Base-by-base conservation (phyloP, 1,139 yeast species). In the Blastobotrys arbuscula region DNA sequence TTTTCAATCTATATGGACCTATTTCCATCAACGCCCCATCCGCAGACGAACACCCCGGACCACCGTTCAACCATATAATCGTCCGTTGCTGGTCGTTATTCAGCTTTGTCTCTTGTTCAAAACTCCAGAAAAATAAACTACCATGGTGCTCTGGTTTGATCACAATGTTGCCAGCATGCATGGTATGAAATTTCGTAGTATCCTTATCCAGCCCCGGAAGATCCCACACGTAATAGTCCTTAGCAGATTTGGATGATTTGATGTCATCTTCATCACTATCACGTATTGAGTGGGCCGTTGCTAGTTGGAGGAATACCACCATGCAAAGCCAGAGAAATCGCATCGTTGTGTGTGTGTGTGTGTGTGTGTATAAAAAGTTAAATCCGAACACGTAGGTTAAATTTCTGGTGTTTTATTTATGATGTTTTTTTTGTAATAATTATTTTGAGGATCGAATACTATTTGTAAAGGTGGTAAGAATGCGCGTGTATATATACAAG, bases 1-100 rank as follows among this genome's bases (percentile, higher is more conserved):
- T 56, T 53, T 71, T 67, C 18, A 89, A 74, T 50, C 96, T 72
- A 50, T 89, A 78, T 0, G 98, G 97, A 0, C 99, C 99, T 2
- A 82, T 70, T 65, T 94, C 99, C 79, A 92, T 80, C 54, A 92
- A 65, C 0, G 96, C 96, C 2, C 99, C 99, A 67, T 92, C 98
- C 94, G 92, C 81, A 0, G 96, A 88, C 2, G 97, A 88, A 65
- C 99, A 92, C 0, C 99, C 99, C 2, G 76, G 76, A 2, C 76
- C 76, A 39, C 99, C 99, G 65, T 94, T 92, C 28, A 92, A 74
- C 98, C 98, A 92, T 51, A 89, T 54, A 10, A 70, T 55, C 47
- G 62, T 61, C 12, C 33, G 51, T 28, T 24, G 40, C 21, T 30
- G 3, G 39, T 40, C 39, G 47, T 40, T 51, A 33, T 62, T 64